Evolutionary conservation across 768 basidiomycete genomes (phyloP).

Genomic region (Rickenella mellea): DNA sequence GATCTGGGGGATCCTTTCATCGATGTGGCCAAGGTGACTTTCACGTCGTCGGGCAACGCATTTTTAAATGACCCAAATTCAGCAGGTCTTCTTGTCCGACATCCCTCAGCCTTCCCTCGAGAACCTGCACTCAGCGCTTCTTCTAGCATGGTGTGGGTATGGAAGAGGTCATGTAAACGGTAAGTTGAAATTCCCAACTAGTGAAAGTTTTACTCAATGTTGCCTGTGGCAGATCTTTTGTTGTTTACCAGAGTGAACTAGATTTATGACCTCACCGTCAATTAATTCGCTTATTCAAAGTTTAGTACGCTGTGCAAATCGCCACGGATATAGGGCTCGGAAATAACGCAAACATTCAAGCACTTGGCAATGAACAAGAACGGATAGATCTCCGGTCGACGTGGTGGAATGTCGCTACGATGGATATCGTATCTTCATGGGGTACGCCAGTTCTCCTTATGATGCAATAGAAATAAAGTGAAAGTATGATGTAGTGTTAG

Average conservation of each 20-base stretch:
- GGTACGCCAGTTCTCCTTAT: too few species aligned
- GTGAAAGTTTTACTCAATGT: too few species aligned
- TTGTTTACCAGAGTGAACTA: too few species aligned
- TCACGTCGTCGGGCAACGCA: neutral
- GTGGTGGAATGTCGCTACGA: neutral
- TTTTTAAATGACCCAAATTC: slow-evolving; percentile 2
- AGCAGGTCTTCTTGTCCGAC: slow-evolving; percentile 45
- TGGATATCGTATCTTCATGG: neutral
- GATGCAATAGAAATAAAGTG: too few species aligned
- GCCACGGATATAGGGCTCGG: slow-evolving; percentile 61
- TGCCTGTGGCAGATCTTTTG: too few species aligned
- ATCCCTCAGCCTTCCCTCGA: slow-evolving; percentile 55
- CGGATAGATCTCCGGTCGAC: neutral
- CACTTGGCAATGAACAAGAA: slow-evolving; percentile 9
- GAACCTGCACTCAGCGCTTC: slow-evolving; percentile 61
- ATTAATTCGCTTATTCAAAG: slow-evolving; percentile 38
- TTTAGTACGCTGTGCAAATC: slow-evolving; percentile 59
- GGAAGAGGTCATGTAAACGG: slow-evolving; percentile 47
- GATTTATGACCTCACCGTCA: too few species aligned
- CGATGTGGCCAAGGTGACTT: slow-evolving; percentile 56
- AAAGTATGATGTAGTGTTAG: too few species aligned
- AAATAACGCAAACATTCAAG: slow-evolving; percentile 39
- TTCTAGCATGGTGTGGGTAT: slow-evolving; percentile 71
- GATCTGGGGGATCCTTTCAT: slow-evolving; percentile 20
- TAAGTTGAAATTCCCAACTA: too few species aligned